Conservation (phyloP, 139 green algal species). For the Chlamydomonas asymmetrica region DNA sequence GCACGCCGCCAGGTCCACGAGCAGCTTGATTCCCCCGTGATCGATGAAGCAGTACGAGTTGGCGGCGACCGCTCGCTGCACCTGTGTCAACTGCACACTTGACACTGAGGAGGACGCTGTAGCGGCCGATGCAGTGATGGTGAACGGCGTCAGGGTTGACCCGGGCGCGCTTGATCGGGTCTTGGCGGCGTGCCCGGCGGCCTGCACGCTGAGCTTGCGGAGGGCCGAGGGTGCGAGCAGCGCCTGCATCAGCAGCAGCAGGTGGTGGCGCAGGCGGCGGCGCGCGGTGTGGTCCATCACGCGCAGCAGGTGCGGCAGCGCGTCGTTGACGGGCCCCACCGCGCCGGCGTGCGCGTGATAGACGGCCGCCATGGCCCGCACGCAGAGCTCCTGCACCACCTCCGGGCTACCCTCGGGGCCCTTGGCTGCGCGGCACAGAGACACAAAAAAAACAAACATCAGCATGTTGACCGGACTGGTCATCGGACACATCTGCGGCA, state of each 20-base stretch:
- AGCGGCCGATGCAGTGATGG: too few species aligned
- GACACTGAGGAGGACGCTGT: too few species aligned
- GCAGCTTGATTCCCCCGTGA: slow-evolving; percentile 71
- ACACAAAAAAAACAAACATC: not conserved
- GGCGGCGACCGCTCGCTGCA: slow-evolving; percentile 31
- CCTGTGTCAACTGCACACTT: slow-evolving; percentile 2
- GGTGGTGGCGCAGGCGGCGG: slow-evolving; percentile 61
- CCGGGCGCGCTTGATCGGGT: not conserved
- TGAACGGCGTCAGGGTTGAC: not conserved
- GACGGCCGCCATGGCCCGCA: slow-evolving; percentile 82
- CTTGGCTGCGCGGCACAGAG: not conserved
- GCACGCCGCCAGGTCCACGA: slow-evolving; percentile 80
- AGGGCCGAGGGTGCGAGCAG: slow-evolving; percentile 74
- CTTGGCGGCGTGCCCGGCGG: not conserved
- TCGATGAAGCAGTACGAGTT: slow-evolving; percentile 75
- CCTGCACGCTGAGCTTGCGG: slow-evolving; percentile 13
- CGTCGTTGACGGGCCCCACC: slow-evolving; percentile 77
- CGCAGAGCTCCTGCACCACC: slow-evolving; percentile 68
- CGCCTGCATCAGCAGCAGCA: slow-evolving; percentile 80
- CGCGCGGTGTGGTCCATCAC: slow-evolving; percentile 73
- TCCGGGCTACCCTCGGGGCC: not conserved
- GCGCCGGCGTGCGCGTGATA: slow-evolving; percentile 59
- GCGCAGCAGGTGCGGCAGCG: slow-evolving; percentile 64
- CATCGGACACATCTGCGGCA: too few species aligned
- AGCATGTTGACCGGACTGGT: too few species aligned